Base-by-base conservation (phyloP, 2,329 filamentous ascomycete genomes). In the Dothistroma septosporum region DNA sequence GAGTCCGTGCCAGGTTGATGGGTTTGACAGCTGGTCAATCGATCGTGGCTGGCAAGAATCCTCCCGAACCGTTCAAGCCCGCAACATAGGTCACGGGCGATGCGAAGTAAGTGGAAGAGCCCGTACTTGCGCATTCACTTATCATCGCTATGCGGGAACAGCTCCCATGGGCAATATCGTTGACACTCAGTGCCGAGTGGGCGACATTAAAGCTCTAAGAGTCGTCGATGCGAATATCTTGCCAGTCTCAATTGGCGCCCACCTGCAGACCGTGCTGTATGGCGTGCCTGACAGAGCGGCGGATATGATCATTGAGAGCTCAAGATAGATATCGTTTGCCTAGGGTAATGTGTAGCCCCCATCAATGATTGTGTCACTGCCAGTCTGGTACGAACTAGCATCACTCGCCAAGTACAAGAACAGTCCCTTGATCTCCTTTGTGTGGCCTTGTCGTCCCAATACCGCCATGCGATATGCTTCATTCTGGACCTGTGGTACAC, bases 181-280 rank as follows among this genome's bases (percentile, higher is more conserved):
- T 41, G 41, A 85, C 63, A 74, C 78, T 59, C 78, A 79, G 53
- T 75, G 85, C 24, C 73, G 76, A 1, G 83, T 85, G 0, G 75
- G 76, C 9, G 83, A 83, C 1, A 77, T 84, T 1, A 72, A 75
- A 47, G 76, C 78, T 0, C 70, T 86, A 14, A 74, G 83, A 4
- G 82, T 86, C 14, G 81, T 78, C 0, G 81, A 83, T 64, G 78
- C 76, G 62, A 82, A 78, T 65, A 75, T 82, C 24, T 82, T 83
- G 80, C 82, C 81, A 2, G 72, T 71, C 0, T 68, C 83, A 2
- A 78, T 83, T 63, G 75, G 75, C 19, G 82, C 78, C 0, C 80
- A 82, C 66, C 82, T 82, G 0, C 82, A 84, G 65, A 83, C 83
- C 79, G 79, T 80, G 4, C 81, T 81, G 10, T 84, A 83, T 68